These are phyloP conservation scores for Rehmannia glutinosa DNA, from an alignment of 257 asterid species.

Conservation along the genomic window DNA sequence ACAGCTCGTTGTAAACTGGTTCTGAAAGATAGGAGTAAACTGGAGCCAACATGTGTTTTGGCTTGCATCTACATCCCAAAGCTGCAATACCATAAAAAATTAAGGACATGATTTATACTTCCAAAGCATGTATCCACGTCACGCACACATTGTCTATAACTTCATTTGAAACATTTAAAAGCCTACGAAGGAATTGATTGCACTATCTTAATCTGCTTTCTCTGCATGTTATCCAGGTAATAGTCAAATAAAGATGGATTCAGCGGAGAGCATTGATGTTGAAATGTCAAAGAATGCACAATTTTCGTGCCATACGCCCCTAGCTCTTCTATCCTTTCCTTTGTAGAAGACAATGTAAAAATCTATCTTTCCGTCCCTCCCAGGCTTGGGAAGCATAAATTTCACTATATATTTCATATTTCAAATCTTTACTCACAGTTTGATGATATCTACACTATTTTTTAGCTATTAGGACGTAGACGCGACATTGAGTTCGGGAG, in stretches of 20 bases:
- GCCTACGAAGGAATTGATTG: not conserved
- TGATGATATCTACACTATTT: not conserved
- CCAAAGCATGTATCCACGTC: not conserved
- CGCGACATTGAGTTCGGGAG: conserved; percentile 77
- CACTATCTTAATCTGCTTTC: conserved; percentile 13
- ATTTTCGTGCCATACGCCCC: conserved; percentile 92
- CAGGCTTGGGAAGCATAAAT: conserved; percentile 24
- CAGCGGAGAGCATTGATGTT: conserved; percentile 27
- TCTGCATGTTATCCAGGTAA: conserved; percentile 45
- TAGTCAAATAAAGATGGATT: conserved; percentile 42
- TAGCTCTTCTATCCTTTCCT: conserved; percentile 83
- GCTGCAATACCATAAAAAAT: not conserved
- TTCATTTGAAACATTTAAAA: not conserved
- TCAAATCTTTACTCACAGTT: conserved; percentile 10
- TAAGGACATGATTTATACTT: not conserved
- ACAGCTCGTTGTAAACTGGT: not conserved
- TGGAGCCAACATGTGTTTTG: not conserved
- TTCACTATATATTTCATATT: not conserved
- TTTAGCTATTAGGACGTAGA: conserved; percentile 90
- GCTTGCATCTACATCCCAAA: not conserved
- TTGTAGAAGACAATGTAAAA: conserved; percentile 89
- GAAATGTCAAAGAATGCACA: conserved; percentile 88
- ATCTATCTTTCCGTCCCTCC: conserved; percentile 11
- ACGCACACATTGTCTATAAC: not conserved
- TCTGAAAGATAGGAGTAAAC: not conserved